Base-by-base conservation (phyloP, 352 stramenopile species). In the Thalassiosira delicatula region DNA sequence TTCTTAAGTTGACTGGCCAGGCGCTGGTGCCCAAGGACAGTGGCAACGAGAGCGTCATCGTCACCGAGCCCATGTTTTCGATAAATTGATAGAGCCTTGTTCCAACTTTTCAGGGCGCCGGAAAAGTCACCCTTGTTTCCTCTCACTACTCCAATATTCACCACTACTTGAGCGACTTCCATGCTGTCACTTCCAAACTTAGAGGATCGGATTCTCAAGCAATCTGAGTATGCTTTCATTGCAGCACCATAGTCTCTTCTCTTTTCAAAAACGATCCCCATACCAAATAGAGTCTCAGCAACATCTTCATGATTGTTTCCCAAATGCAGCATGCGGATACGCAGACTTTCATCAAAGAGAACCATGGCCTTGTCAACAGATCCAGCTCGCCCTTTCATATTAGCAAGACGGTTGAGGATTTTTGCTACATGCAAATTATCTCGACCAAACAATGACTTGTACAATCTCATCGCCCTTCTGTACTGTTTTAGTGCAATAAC, bases 81-180 rank as follows among this genome's bases (percentile, higher is more conserved):
- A 68, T 91, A 91, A 70, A 91, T 88, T 23, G 86, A 76, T 40
- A 91, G 68, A 60, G 83, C 83, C 35, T 91, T 89, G 53, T 88
- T 89, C 83, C 83, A 91, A 63, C 70, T 87, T 70, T 89, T 87
- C 0, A 88, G 71, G 56, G 86, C 86, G 23, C 79, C 82, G 37
- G 63, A 66, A 65, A 90, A 89, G 46, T 91, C 86, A 53, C 81
- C 80, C 53, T 86, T 86, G 35, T 90, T 89, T 2, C 81, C 79
- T 62, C 76, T 76, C 5, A 91, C 83, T 21, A 91, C 78, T 67
- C 86, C 86, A 78, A 91, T 89, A 29, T 91, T 89, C 0, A 89
- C 76, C 49, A 91, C 77, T n/a, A 88, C 83, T 87, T 87, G 75
- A 29, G 84, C 84, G 9, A 92, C 85, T 69, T 89, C 87, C 76